A percentile compares a stretch with the other conserved stretches of the same genome.
Conservation (phyloP, 331 rosid genomes). For the Pyracantha coccinea region DNA sequence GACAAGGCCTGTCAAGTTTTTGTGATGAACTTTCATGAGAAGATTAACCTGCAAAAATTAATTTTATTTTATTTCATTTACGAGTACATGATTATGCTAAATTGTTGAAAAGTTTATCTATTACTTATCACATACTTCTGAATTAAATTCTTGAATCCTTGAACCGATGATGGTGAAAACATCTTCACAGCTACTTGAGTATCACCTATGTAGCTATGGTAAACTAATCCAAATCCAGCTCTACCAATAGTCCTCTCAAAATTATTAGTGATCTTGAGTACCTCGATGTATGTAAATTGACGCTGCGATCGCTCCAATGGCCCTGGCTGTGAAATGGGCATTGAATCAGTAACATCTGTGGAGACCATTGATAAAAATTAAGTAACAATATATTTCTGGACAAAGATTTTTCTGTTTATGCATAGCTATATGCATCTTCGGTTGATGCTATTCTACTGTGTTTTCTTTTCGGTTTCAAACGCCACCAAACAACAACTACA, state of each 20-base stretch:
- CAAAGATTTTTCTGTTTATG: not conserved
- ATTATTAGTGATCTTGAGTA: slow-evolving; percentile 35
- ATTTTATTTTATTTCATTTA: not conserved
- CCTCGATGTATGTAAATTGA: slow-evolving; percentile 19
- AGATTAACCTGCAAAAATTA: no score
- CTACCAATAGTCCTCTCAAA: slow-evolving; percentile 29
- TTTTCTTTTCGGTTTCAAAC: no score
- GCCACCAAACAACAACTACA: no score
- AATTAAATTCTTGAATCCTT: slow-evolving; percentile 43
- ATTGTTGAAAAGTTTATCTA: no score
- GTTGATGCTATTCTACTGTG: slow-evolving; percentile 8
- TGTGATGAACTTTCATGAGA: no score
- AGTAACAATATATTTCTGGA: no score
- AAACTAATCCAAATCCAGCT: slow-evolving; percentile 65
- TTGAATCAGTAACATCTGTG: not conserved
- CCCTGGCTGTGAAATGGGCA: not conserved
- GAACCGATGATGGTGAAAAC: slow-evolving; percentile 33
- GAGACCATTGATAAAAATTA: not conserved
- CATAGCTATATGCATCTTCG: not conserved
- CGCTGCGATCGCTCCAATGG: slow-evolving; percentile 6
- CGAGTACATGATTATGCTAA: no score
- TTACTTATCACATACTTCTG: slow-evolving; percentile 33
- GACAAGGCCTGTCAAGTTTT: no score
- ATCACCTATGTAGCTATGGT: slow-evolving; percentile 23
- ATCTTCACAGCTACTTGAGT: slow-evolving; percentile 49